A percentile compares a stretch with the other conserved stretches of the same genome.
Evolutionary conservation across 108 stramenopile species (phyloP).

Genomic region (Epithemia pelagica): DNA sequence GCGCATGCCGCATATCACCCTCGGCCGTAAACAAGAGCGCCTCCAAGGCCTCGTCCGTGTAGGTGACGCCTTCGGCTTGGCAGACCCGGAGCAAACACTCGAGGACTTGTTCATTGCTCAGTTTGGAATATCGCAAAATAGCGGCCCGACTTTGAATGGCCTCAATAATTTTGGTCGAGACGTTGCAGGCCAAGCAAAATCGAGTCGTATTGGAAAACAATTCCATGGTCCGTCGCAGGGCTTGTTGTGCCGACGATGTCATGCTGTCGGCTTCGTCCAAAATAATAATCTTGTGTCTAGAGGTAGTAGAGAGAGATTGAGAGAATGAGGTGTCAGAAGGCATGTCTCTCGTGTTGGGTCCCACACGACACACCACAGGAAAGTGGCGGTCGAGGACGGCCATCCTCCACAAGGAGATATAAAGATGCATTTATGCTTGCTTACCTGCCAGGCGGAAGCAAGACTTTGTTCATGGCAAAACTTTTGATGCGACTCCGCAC

Average conservation of each 20-base stretch:
- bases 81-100: conserved; percentile 84
- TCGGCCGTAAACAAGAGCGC: conserved; percentile 98
- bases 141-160: conserved; percentile 99
- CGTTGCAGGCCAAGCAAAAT: conserved; percentile 98
- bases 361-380: neutral
- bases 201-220: conserved; percentile 94
- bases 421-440: no score
- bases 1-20: conserved; percentile 98
- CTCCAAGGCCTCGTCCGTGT: conserved; percentile 85
- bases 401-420: no score
- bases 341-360: neutral
- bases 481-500: conserved; percentile 97
- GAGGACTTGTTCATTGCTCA: conserved; percentile 89
- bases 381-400: neutral
- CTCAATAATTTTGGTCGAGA: conserved; percentile 97
- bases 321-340: no score
- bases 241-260: conserved; percentile 98
- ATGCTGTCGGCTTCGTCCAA: conserved; percentile 98
- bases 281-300: conserved; percentile 97
- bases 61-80: conserved; percentile 76
- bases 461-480: conserved; percentile 95
- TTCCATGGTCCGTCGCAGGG: conserved; percentile 96
- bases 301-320: no score
- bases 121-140: conserved; percentile 89
- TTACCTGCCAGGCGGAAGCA: conserved; percentile 63